These are phyloP conservation scores for Eucalyptus tenuipes DNA, from an alignment of 345 rosid genomes.

Conservation along the genomic window DNA sequence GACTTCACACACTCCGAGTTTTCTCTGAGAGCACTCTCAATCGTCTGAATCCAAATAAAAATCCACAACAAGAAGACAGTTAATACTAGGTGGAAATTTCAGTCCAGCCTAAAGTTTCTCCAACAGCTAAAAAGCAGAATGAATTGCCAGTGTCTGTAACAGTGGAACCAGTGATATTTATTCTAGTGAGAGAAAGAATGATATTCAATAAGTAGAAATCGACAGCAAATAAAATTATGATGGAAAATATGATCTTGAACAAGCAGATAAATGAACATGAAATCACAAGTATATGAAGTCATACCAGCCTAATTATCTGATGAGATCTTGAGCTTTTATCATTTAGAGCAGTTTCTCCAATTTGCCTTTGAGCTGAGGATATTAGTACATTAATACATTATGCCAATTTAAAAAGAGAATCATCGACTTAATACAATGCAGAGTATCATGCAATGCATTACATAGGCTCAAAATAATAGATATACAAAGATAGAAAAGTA, in stretches of 20 bases:
- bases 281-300: background rate
- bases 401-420: background rate
- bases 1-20: conserved; percentile 68
- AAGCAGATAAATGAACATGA: background rate
- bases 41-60: conserved; percentile 31
- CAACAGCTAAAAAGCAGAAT: background rate
- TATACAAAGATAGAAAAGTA: background rate
- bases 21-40: conserved; percentile 75
- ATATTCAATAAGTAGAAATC: background rate
- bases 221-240: background rate
- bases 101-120: background rate
- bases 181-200: background rate
- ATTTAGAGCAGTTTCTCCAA: conserved; percentile 87
- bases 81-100: background rate
- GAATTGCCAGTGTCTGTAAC: background rate
- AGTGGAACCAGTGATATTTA: background rate
- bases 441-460: background rate
- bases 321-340: conserved; percentile 97
- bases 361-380: conserved; percentile 85
- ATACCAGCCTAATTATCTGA: conserved; percentile 94
- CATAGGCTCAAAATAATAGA: background rate
- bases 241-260: background rate
- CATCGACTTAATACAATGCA: background rate
- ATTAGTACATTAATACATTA: background rate
- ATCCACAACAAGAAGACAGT: background rate